Evolutionary conservation across 176 grass and related monocot genomes (phyloP).

Genomic region (Elymus sibiricus): DNA sequence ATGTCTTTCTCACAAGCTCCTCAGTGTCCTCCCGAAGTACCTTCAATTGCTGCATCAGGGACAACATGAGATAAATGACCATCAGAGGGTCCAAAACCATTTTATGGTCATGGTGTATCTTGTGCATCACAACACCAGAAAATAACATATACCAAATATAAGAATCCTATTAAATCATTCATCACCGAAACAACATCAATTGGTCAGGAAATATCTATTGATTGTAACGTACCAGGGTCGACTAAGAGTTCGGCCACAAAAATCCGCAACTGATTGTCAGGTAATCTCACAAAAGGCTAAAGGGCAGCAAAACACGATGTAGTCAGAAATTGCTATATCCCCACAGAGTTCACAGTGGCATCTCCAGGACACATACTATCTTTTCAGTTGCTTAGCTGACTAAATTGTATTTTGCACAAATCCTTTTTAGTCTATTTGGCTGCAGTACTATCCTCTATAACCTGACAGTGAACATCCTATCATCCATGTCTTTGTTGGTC

Average conservation of each 20-base stretch:
- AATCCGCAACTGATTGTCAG: too few relatives aligned
- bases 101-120: background rate
- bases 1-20: background rate
- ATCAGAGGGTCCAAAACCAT: background rate
- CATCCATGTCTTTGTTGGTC: too few relatives aligned
- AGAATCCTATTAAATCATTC: background rate
- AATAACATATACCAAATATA: background rate
- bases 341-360: too few relatives aligned
- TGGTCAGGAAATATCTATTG: background rate
- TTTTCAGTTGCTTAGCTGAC: background rate
- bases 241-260: background rate
- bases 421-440: too few relatives aligned
- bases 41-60: background rate
- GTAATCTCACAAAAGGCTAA: too few relatives aligned
- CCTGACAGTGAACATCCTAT: too few relatives aligned
- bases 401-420: background rate
- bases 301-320: too few relatives aligned
- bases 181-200: background rate
- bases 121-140: background rate
- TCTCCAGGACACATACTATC: background rate
- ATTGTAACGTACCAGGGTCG: background rate
- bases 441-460: too few relatives aligned
- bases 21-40: background rate
- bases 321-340: too few relatives aligned
- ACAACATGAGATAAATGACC: background rate